Percentiles rank a stretch among this genome's conserved stretches.
Evolutionary conservation across 106 monocot genomes (phyloP).

Genomic region (Xerophyta viscosa): DNA sequence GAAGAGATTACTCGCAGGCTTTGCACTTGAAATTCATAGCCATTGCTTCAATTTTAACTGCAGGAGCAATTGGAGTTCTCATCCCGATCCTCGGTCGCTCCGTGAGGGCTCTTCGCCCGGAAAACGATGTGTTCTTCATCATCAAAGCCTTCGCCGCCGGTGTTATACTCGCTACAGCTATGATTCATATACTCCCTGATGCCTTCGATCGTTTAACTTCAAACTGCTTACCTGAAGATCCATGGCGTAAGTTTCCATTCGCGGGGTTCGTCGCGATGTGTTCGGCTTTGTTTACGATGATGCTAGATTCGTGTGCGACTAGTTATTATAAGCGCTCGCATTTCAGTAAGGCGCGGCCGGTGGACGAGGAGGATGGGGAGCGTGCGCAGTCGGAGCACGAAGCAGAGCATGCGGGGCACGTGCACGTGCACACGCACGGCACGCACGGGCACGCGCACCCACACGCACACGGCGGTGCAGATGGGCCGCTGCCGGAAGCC

Average conservation of each 20-base stretch:
- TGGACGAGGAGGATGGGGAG: slow-evolving; percentile 19
- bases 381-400: slow-evolving; percentile 1
- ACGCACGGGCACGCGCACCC: slow-evolving; percentile 45
- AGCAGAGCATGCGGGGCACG: slow-evolving; percentile 6
- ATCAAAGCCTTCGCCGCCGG: slow-evolving; percentile 64
- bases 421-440: slow-evolving; percentile 38
- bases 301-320: slow-evolving; percentile 56
- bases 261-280: slow-evolving; percentile 61
- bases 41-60: slow-evolving; percentile 44
- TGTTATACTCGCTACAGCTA: slow-evolving; percentile 55
- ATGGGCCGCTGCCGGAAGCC: slow-evolving; percentile 10
- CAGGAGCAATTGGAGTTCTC: slow-evolving; percentile 38
- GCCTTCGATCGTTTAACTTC: slow-evolving; percentile 51
- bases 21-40: slow-evolving; percentile 41
- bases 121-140: slow-evolving; percentile 36
- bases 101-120: slow-evolving; percentile 26
- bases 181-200: slow-evolving; percentile 56
- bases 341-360: slow-evolving; percentile 36
- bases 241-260: slow-evolving; percentile 56
- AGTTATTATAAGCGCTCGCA: slow-evolving; percentile 38
- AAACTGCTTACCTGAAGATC: slow-evolving; percentile 29
- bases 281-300: slow-evolving; percentile 58
- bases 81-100: slow-evolving; percentile 39
- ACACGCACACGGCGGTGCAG: slow-evolving; percentile 7
- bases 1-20: background rate